Evolutionary conservation across 306 rosid species (phyloP).

Genomic region (Mucuna pruriens): DNA sequence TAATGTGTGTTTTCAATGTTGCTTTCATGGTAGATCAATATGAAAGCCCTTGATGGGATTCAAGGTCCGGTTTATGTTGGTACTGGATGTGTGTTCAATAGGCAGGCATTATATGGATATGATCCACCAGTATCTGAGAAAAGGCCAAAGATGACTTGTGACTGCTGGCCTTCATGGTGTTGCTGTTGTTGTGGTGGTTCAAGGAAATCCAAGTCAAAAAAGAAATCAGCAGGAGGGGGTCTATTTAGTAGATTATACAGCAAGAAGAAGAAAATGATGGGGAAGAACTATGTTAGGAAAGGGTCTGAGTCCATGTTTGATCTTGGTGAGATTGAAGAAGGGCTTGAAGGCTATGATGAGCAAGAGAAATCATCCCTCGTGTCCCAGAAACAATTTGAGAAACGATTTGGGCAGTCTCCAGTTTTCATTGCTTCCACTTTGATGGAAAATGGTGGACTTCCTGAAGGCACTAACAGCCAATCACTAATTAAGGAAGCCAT

Average conservation of each 20-base stretch:
- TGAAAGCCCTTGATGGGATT: constrained; percentile 8
- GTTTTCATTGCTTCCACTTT: neutral
- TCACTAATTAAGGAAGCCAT: neutral
- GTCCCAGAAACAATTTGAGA: neutral
- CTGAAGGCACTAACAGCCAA: neutral
- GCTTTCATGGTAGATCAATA: neutral
- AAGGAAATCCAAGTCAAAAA: neutral
- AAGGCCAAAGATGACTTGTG: constrained; percentile 13
- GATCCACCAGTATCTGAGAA: constrained; percentile 3
- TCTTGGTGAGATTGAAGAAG: constrained; percentile 10
- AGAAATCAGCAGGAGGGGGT: neutral
- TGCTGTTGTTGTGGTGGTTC: constrained; percentile 7
- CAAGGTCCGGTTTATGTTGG: neutral
- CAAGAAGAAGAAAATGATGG: constrained; percentile 10
- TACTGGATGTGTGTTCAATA: constrained; percentile 1
- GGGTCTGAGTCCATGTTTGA: neutral
- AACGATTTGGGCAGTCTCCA: neutral
- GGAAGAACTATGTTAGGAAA: constrained; percentile 3
- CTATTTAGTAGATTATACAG: neutral
- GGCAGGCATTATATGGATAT: constrained; percentile 3
- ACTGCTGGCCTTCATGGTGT: constrained; percentile 2
- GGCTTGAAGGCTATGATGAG: neutral
- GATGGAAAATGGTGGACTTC: neutral
- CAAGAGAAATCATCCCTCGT: neutral
- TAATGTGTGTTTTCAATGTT: neutral